These are phyloP conservation scores for Teunomyces barrocoloradensis DNA, from an alignment of 805 yeast species.

Conservation along the genomic window DNA sequence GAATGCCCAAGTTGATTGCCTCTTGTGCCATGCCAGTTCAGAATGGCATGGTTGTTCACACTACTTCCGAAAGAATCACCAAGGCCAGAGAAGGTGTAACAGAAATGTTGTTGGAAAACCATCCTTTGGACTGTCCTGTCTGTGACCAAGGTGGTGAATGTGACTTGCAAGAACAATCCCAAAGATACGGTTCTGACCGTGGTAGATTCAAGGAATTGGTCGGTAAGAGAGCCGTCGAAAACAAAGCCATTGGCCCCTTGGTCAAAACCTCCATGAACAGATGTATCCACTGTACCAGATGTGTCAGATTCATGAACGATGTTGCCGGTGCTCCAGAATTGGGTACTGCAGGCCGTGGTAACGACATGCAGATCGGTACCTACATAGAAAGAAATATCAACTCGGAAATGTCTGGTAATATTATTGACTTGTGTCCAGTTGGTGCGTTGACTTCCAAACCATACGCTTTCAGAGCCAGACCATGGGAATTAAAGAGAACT, in stretches of 20 bases:
- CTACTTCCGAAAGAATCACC: constrained; percentile 73
- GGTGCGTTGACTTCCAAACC: constrained; percentile 91
- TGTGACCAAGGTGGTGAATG: constrained; percentile 96
- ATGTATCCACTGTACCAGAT: constrained; percentile 89
- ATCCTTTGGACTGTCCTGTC: constrained; percentile 88
- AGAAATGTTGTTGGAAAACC: constrained; percentile 83
- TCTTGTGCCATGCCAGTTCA: constrained; percentile 93
- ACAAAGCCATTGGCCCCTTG: constrained; percentile 86
- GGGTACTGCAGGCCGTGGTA: constrained; percentile 88
- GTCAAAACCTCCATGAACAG: constrained; percentile 90
- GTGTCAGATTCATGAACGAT: constrained; percentile 86
- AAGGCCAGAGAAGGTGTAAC: constrained; percentile 89
- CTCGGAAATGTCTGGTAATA: constrained; percentile 82
- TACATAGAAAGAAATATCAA: constrained; percentile 81
- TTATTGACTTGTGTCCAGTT: constrained; percentile 86
- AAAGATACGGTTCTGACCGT: constrained; percentile 81
- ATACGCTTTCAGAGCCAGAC: constrained; percentile 88
- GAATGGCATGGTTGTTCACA: constrained; percentile 82
- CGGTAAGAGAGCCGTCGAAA: constrained; percentile 88
- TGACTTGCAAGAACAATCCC: constrained; percentile 84
- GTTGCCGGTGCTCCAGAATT: constrained; percentile 92
- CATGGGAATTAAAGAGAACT: constrained; percentile 90
- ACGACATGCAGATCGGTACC: constrained; percentile 89
- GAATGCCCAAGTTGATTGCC: constrained; percentile 86
- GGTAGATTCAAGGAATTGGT: constrained; percentile 79